A percentile compares a stretch with the other conserved stretches of the same genome.
Conservation (phyloP, 148 eudicot species). For the Diospyros lotus region DNA sequence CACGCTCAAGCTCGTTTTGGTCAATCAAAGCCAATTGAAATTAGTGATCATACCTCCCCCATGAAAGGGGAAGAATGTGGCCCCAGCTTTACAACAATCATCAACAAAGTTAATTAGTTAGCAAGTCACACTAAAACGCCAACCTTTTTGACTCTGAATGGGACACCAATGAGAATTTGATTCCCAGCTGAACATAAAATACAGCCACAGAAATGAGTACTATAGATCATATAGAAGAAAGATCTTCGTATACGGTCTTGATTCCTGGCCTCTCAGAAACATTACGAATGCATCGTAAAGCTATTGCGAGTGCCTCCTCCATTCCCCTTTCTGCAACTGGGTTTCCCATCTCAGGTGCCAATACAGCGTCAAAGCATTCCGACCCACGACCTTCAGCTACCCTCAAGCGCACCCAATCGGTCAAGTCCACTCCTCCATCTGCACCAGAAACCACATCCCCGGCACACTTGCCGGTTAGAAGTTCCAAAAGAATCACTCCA, state of each 20-base stretch:
- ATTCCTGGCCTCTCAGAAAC: slow-evolving; percentile 97
- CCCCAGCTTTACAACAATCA: slow-evolving; percentile 25
- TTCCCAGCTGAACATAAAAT: slow-evolving; percentile 21
- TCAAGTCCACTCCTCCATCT: slow-evolving; percentile 83
- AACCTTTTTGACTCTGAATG: slow-evolving; percentile 11
- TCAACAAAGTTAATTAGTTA: slow-evolving; percentile 3
- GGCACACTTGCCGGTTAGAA: slow-evolving; percentile 88
- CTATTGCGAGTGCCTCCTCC: slow-evolving; percentile 81
- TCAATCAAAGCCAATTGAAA: slow-evolving; percentile 3
- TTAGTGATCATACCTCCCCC: not conserved
- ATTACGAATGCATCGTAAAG: slow-evolving; percentile 77
- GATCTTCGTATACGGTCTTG: slow-evolving; percentile 95
- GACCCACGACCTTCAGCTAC: slow-evolving; percentile 80
- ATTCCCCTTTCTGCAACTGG: slow-evolving; percentile 60
- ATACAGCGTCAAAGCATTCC: slow-evolving; percentile 65
- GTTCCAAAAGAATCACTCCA: slow-evolving; percentile 83
- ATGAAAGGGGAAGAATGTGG: not conserved
- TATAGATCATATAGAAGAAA: slow-evolving; percentile 62
- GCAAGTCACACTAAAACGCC: slow-evolving; percentile 1
- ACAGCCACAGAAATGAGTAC: not conserved
- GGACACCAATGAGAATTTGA: slow-evolving; percentile 39
- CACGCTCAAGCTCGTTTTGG: too few relatives aligned
- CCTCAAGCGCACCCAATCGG: slow-evolving; percentile 84
- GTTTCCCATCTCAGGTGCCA: slow-evolving; percentile 46
- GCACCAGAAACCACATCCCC: slow-evolving; percentile 92